Base-by-base conservation (phyloP, 2,329 filamentous ascomycete genomes). In the Rutstroemia sp. region DNA sequence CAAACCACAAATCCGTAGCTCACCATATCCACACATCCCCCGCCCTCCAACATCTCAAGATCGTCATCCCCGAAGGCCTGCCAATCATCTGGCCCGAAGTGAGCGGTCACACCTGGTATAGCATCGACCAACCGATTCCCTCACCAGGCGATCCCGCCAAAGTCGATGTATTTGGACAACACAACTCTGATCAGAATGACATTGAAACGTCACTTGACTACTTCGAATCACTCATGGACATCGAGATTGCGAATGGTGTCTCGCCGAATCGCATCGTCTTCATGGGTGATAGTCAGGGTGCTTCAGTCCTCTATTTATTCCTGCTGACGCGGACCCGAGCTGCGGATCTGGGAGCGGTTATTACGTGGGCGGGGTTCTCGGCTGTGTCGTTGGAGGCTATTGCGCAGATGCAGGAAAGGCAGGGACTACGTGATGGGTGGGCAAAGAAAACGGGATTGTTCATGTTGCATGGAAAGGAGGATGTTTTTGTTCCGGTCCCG, bases 201-300 rank as follows among this genome's bases (percentile, higher is more conserved):
- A 60, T 62, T 23, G 58, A 59, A 18, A 46, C 56, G 4, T 44
- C 54, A 2, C 27, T 59, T 23, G 51, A 59, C n/a, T 58, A 58
- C 38, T 53, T 56, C 23, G 55, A 61, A 30, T 34, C 16, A 14
- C 52, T 62, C 1, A 59, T 62, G 10, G 37, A 54, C 10, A 14
- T 18, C 2, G 61, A 62, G 14, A 23, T 59, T n/a, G 38, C 46
- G 10, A 27, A n/a, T 8, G 51, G 54, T 3, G 55, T 50, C 0
- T 52, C 59, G 30, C 44, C 42, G 5, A 47, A 52, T 5, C 42
- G 54, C 18, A 60, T 62, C 14, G 42, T 60, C 1, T 57, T 58
- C n/a, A 52, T 61, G 49, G 59, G 58, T 1, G 44, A 59, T 23
- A 60, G 59, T 27, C 60, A 61, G 52, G 58, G 61, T 4, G 52